Evolutionary conservation across 768 basidiomycete genomes (phyloP).

Genomic region (Termitomyces heimii): DNA sequence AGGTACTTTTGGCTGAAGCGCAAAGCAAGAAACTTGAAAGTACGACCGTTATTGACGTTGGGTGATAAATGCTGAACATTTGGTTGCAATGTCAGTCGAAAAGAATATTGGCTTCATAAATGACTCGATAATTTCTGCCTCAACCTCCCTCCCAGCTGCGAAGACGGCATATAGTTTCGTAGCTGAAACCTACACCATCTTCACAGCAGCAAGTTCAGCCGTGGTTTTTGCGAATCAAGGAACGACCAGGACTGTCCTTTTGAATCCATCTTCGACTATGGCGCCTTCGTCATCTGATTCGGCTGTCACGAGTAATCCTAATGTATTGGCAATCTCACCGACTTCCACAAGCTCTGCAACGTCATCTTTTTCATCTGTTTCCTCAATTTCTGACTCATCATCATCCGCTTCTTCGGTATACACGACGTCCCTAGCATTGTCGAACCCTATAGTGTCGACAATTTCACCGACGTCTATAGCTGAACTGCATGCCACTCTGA

Average conservation of each 20-base stretch:
- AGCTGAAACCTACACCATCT: slow-evolving; percentile 8
- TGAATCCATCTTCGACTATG: slow-evolving; percentile 1
- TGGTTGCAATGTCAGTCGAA: slow-evolving; percentile 1
- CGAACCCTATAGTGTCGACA: no score
- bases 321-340: background rate
- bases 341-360: background rate
- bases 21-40: slow-evolving; percentile 6
- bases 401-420: background rate
- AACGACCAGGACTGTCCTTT: slow-evolving; percentile 5
- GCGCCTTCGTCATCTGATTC: background rate
- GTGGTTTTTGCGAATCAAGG: slow-evolving; percentile 8
- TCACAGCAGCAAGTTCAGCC: slow-evolving; percentile 8
- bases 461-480: no score
- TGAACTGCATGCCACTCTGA: background rate
- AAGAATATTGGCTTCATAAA: slow-evolving; percentile 5
- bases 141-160: background rate
- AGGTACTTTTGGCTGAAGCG: slow-evolving; percentile 1
- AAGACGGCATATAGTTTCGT: background rate
- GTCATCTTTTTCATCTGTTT: background rate
- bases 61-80: background rate
- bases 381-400: background rate
- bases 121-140: background rate
- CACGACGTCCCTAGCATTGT: background rate
- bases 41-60: background rate
- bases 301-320: background rate